Percentiles rank a stretch among this genome's conserved stretches.
These are phyloP conservation scores for Bretschneidera sinensis DNA, from an alignment of 345 rosid species.

Conservation along the genomic window DNA sequence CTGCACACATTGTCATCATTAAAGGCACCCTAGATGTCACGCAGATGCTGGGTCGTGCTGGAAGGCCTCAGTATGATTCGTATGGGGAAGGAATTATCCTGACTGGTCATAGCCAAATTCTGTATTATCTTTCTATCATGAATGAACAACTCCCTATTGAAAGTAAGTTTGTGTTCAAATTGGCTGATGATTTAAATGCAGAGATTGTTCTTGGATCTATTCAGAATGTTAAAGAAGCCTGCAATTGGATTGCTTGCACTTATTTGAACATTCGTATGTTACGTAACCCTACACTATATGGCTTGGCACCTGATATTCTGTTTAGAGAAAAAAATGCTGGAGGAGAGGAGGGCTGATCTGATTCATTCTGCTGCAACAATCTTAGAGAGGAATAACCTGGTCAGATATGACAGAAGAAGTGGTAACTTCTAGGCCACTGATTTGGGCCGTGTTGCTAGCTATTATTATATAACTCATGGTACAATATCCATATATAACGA, in stretches of 20 bases:
- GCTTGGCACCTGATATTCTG: slow-evolving; percentile 79
- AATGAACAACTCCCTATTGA: slow-evolving; percentile 97
- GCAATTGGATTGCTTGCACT: slow-evolving; percentile 93
- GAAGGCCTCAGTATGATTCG: slow-evolving; percentile 93
- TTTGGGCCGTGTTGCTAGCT: slow-evolving; percentile 98
- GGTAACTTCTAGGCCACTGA: slow-evolving; percentile 96
- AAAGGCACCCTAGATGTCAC: slow-evolving; percentile 96
- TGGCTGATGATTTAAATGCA: slow-evolving; percentile 98
- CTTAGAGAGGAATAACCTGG: slow-evolving; percentile 85
- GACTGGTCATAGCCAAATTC: slow-evolving; percentile 86
- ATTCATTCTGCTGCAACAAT: slow-evolving; percentile 86
- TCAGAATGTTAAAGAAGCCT: slow-evolving; percentile 95
- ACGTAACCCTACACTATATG: slow-evolving; percentile 85
- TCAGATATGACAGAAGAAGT: slow-evolving; percentile 84
- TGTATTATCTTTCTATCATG: slow-evolving; percentile 89
- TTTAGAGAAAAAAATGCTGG: slow-evolving; percentile 58
- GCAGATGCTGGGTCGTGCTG: slow-evolving; percentile 99
- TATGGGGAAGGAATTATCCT: slow-evolving; percentile 94
- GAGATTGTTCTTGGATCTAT: slow-evolving; percentile 97
- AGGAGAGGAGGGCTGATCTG: slow-evolving; percentile 97
- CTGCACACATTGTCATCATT: slow-evolving; percentile 88
- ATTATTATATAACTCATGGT: slow-evolving; percentile 85
- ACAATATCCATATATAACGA: slow-evolving; percentile 88
- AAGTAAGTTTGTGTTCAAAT: slow-evolving; percentile 84
- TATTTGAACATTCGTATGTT: slow-evolving; percentile 81